phyloP scores from a whole-genome alignment of 2,329 filamentous ascomycete species.

The Chaetomium sp. region DNA sequence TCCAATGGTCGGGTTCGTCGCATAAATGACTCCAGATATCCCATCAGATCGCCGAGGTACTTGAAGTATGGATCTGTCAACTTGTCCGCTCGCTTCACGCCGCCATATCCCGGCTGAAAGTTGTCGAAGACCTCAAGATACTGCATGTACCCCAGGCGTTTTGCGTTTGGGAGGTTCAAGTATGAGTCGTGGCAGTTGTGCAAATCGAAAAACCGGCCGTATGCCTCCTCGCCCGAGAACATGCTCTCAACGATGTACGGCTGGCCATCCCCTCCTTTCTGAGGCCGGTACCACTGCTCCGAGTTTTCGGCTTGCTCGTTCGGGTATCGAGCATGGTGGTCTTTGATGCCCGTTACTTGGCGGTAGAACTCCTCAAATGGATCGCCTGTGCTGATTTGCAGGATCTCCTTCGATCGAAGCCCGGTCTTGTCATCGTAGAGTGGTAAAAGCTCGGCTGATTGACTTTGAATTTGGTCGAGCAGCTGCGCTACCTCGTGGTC shows the following conservation, averaged over 20 bases:
- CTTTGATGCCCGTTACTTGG: slow-evolving; percentile 76
- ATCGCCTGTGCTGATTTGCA: slow-evolving; percentile 80
- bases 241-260: slow-evolving; percentile 79
- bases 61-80: slow-evolving; percentile 89
- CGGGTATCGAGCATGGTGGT: slow-evolving; percentile 87
- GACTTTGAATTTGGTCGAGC: slow-evolving; percentile 81
- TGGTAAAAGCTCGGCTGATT: slow-evolving; percentile 76
- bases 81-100: slow-evolving; percentile 79
- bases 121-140: slow-evolving; percentile 90
- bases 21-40: slow-evolving; percentile 88
- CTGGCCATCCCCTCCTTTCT: slow-evolving; percentile 64
- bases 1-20: slow-evolving; percentile 82
- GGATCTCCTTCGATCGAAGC: slow-evolving; percentile 74
- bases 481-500: slow-evolving; percentile 92
- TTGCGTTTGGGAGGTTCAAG: slow-evolving; percentile 84
- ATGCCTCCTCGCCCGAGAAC: slow-evolving; percentile 95
- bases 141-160: slow-evolving; percentile 85
- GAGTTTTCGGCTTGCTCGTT: slow-evolving; percentile 95
- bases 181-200: slow-evolving; percentile 83
- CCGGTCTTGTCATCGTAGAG: slow-evolving; percentile 83
- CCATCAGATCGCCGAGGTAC: slow-evolving; percentile 78
- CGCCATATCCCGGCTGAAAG: slow-evolving; percentile 73
- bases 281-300: slow-evolving; percentile 82
- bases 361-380: slow-evolving; percentile 90
- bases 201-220: slow-evolving; percentile 89